Evolutionary conservation across 1,139 yeast species (phyloP), one percentile per base, ranked within the genome.

Genomic region (Hemisphaericaspora xylofermentans): DNA sequence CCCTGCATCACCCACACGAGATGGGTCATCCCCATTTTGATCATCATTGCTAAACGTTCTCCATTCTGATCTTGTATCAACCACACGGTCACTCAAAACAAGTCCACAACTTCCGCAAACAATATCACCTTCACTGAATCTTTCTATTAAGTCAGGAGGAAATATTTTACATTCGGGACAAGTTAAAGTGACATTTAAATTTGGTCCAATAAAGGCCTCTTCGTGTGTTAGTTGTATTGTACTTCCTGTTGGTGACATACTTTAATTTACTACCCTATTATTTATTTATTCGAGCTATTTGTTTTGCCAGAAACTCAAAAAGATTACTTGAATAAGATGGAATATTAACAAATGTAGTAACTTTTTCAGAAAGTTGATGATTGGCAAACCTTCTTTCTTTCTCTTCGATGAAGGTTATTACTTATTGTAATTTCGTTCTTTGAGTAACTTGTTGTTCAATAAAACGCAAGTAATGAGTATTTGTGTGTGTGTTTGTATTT

Each of bases 1-100:
- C n/a, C 94, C 85, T 3, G 98, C 98, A 58, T 91, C 98, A 63
- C 98, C 98, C 49, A 93, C 98, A 86, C 98, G 98, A 54, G 95
- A 84, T 3, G 98, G 98, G 62, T 93, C 98, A 60, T 89, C 98
- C 54, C 95, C 96, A 52, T 93, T 94, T 64, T 91, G 98, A 61
- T 93, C 98, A 62, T 93, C 98, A 61, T 93, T 93, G 48, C 86
- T 81, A 64, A 93, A 93, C 2, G 98, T 93, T 72, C 98, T 87
- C 98, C 98, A 93, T 71, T 93, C 98, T 2, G 96, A 88, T 53
- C 98, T 75, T 5, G 96, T 91, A 59, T 93, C 98, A 26, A 93
- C 96, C 41, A 93, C 85, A 50, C 95, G 74, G 60, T 89, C 96
- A 53, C 96, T 88, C 24, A 93, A 75, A 2, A 93, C 98, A 46